Conservation (phyloP, 2,329 filamentous ascomycete genomes). For the Fusarium goolgardi region DNA sequence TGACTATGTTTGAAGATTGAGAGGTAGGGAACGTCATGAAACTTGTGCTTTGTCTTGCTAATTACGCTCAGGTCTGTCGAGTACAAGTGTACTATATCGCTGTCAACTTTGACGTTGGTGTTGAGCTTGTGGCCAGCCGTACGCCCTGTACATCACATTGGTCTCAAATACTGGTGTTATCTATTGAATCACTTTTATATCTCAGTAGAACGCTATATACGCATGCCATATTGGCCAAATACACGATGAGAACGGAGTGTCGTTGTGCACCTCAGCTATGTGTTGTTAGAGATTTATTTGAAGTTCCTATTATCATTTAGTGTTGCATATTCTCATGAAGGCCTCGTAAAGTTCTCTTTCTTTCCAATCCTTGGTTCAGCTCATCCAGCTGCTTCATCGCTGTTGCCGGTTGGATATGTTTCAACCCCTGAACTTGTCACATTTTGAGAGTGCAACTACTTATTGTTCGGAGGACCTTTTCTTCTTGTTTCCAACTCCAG, state of each 20-base stretch:
- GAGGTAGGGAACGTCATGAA: constrained; percentile 5
- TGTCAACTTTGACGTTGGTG: neutral
- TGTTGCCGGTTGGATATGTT: neutral
- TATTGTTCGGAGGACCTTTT: neutral
- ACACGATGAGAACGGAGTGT: neutral
- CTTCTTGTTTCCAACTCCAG: neutral
- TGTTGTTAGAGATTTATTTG: neutral
- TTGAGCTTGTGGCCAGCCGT: neutral
- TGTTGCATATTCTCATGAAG: neutral
- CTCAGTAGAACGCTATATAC: too few species aligned
- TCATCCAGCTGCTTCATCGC: neutral
- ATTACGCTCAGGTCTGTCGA: constrained; percentile 16
- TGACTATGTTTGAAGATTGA: constrained; percentile 12
- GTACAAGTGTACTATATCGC: neutral
- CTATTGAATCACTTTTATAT: neutral
- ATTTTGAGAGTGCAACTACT: neutral
- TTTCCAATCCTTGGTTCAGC: neutral
- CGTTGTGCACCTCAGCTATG: neutral
- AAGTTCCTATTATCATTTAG: neutral
- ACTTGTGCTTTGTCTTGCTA: constrained; percentile 7
- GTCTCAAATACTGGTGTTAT: neutral
- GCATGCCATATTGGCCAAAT: neutral
- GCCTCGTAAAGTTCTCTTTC: neutral
- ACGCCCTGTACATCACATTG: neutral
- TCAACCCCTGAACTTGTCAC: neutral